Conservation (phyloP, 768 basidiomycete genomes). For the Russula sp. region DNA sequence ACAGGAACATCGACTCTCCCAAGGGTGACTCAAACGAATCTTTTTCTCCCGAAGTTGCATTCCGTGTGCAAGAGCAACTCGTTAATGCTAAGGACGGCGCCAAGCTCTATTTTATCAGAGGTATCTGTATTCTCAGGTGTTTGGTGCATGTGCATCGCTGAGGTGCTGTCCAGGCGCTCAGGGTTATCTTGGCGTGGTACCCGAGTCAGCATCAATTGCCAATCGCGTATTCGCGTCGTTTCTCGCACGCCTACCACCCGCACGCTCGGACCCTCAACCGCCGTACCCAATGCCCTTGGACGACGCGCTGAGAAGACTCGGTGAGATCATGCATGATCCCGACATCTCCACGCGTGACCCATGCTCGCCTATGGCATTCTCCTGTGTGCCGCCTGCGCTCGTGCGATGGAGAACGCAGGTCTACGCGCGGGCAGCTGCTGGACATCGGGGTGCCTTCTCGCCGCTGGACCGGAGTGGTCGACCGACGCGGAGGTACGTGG, state of each 20-base stretch:
- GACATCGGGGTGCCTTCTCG: conserved; percentile 21
- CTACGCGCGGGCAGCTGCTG: conserved; percentile 6
- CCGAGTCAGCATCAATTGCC: conserved; percentile 24
- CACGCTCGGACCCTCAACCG: conserved; percentile 6
- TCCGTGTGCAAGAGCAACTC: conserved; percentile 17
- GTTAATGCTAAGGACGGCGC: conserved; percentile 22
- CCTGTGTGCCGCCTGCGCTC: conserved; percentile 13
- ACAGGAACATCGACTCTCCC: not conserved
- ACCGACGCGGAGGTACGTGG: conserved; percentile 21
- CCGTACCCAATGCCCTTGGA: not conserved
- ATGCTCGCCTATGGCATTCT: conserved; percentile 21
- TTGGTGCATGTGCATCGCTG: not conserved
- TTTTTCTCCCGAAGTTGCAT: conserved; percentile 11
- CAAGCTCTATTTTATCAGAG: conserved; percentile 21
- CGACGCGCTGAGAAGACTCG: conserved; percentile 14
- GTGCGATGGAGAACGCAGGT: not conserved
- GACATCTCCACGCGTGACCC: conserved; percentile 10
- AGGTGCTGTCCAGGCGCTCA: conserved; percentile 15
- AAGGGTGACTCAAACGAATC: conserved; percentile 22
- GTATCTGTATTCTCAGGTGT: not conserved
- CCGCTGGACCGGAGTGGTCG: conserved; percentile 19
- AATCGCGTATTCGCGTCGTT: conserved; percentile 27
- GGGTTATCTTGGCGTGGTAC: conserved; percentile 23
- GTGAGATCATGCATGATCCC: conserved; percentile 9
- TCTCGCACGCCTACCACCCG: conserved; percentile 20